Base-by-base conservation (phyloP, 2,329 filamentous ascomycete genomes). In the Microdochium bolleyi region DNA sequence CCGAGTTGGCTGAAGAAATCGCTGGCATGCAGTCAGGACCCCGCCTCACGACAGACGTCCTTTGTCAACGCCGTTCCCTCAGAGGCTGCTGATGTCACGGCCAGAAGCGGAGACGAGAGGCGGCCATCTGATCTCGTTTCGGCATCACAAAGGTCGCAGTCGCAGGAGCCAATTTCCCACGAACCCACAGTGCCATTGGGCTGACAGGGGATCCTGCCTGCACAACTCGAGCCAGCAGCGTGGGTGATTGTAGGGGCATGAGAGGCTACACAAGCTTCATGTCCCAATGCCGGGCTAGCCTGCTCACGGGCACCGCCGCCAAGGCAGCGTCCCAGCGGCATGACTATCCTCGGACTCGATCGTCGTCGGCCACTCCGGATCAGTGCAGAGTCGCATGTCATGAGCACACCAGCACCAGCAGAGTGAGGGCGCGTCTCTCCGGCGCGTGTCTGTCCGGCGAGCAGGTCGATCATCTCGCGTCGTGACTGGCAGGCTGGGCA, bases 241-340 rank as follows among this genome's bases (percentile, higher is more conserved):
- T 3, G 41, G 3, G n/a, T 46, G 41, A 46, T 46, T 46, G 41
- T 46, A 46, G 41, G 41, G 41, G 41, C 41, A 46, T 46, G 41
- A 46, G 41, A 46, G 41, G 41, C 41, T 46, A 46, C 41, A 46
- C 41, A 46, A 46, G 41, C 41, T 21, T 46, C 41, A 46, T 46
- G 19, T 46, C 41, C 41, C 41, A 24, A 21, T 10, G 41, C 16
- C 27, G 5, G 27, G 27, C 27, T 30, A 30, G 27, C 27, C 27
- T 30, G 27, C 27, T 30, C 27, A 30, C 27, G 27, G 27, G 27
- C 5, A 30, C 27, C 41, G 19, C 3, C 21, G 41, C 16, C 41
- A 46, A 22, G 41, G n/a, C n/a, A 4, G 21, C 19, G 41, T 46
- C 16, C 41, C 41, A 22, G 41, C 41, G 21, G 41, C 41, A 46